Percentiles rank a stretch among this genome's conserved stretches.
Conservation (phyloP, 2,329 filamentous ascomycete genomes). For the Tolypocladium pustulatum region DNA sequence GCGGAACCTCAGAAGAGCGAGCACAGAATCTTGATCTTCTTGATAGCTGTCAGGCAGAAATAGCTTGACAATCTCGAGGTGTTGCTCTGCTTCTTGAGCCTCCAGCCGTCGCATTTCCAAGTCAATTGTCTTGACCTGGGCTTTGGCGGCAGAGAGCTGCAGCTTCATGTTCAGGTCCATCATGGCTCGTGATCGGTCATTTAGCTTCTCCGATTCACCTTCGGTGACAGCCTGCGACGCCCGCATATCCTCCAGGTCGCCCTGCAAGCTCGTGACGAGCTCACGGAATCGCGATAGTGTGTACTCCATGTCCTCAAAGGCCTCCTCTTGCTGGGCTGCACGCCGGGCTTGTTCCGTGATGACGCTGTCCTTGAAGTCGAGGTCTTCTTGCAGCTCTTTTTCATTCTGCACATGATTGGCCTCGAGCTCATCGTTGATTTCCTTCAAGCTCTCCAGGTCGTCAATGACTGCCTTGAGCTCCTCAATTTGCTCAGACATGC, state of each 20-base stretch:
- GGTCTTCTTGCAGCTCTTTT: slow-evolving; percentile 87
- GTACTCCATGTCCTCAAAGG: slow-evolving; percentile 80
- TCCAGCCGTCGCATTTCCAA: slow-evolving; percentile 79
- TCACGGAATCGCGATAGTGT: slow-evolving; percentile 82
- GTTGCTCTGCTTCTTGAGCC: slow-evolving; percentile 78
- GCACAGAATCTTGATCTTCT: slow-evolving; percentile 72
- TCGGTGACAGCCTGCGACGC: slow-evolving; percentile 89
- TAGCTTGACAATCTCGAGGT: slow-evolving; percentile 77
- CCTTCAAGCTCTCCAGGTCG: slow-evolving; percentile 79
- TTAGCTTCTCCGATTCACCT: slow-evolving; percentile 83
- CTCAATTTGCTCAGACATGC: slow-evolving; percentile 71
- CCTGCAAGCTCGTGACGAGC: slow-evolving; percentile 75
- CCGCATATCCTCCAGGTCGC: slow-evolving; percentile 82
- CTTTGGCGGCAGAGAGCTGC: slow-evolving; percentile 79
- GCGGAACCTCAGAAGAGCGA: slow-evolving; percentile 80
- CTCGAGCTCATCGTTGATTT: slow-evolving; percentile 91
- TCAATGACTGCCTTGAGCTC: slow-evolving; percentile 74
- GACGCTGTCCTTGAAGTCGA: slow-evolving; percentile 77
- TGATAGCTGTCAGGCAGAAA: slow-evolving; percentile 82
- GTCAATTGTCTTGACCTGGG: slow-evolving; percentile 89
- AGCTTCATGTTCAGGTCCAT: slow-evolving; percentile 94
- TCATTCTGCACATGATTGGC: slow-evolving; percentile 87
- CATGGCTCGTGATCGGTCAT: slow-evolving; percentile 81
- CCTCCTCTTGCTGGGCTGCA: slow-evolving; percentile 64
- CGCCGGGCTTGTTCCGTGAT: slow-evolving; percentile 73